These are phyloP conservation scores for Helicostylum pulchrum DNA, from an alignment of 192 early-diverging fungal genomes.

Conservation along the genomic window DNA sequence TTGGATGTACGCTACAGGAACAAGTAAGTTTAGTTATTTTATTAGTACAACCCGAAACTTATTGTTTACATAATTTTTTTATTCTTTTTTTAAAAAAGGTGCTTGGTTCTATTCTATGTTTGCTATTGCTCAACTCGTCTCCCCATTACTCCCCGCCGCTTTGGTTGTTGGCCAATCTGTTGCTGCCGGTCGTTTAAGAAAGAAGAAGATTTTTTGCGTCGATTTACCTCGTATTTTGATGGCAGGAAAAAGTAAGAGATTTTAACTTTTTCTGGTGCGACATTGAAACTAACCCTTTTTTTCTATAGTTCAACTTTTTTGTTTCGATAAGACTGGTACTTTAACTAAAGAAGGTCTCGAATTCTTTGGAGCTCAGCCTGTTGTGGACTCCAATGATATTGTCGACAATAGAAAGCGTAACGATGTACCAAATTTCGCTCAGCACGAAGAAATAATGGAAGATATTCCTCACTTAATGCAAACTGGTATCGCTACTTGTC, in stretches of 20 bases:
- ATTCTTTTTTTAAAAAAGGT: too few species aligned
- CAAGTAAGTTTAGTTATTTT: not conserved
- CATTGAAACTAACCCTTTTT: not conserved
- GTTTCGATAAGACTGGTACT: slow-evolving; percentile 74
- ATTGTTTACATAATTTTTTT: too few species aligned
- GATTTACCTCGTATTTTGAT: slow-evolving; percentile 65
- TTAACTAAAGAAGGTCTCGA: slow-evolving; percentile 70
- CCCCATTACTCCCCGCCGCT: slow-evolving; percentile 64
- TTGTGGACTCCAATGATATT: not conserved
- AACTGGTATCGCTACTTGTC: slow-evolving; percentile 42
- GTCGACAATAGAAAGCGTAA: not conserved
- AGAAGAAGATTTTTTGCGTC: slow-evolving; percentile 64
- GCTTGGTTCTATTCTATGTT: slow-evolving; percentile 73
- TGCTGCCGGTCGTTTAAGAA: slow-evolving; percentile 50
- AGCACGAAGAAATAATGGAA: not conserved
- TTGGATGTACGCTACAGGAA: slow-evolving; percentile 40
- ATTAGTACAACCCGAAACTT: too few species aligned
- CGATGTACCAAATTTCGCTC: not conserved
- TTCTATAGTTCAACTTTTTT: slow-evolving; percentile 55
- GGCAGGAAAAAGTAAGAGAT: slow-evolving; percentile 52
- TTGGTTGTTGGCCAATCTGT: slow-evolving; percentile 70
- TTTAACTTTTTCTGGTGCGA: too few species aligned
- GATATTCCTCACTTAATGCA: slow-evolving; percentile 30
- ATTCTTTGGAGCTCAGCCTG: slow-evolving; percentile 44
- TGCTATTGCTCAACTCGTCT: slow-evolving; percentile 60